A percentile compares a stretch with the other conserved stretches of the same genome.
Conservation (phyloP, 2,329 filamentous ascomycete genomes). For the Neonectria punicea region DNA sequence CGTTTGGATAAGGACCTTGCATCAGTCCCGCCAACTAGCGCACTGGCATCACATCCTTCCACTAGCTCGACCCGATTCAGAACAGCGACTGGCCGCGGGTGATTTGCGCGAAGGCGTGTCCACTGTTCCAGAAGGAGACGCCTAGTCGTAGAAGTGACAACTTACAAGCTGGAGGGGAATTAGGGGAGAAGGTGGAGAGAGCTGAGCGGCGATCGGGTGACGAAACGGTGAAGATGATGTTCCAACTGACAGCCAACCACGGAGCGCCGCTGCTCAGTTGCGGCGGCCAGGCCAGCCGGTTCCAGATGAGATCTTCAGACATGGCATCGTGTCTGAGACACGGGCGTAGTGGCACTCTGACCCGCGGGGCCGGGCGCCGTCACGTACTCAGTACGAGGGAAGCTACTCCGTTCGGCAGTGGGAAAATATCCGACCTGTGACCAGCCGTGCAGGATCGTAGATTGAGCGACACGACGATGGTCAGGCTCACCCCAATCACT, state of each 20-base stretch:
- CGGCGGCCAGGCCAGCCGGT: constrained; percentile 23
- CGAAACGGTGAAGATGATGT: constrained; percentile 23
- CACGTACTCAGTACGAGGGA: constrained; percentile 16
- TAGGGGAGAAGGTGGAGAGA: constrained; percentile 9
- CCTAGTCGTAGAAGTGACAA: constrained; percentile 23
- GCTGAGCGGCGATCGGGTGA: constrained; percentile 26
- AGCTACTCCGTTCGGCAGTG: constrained; percentile 12
- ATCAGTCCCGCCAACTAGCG: constrained; percentile 29
- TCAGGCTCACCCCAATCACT: constrained; percentile 6
- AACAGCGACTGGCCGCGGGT: constrained; percentile 19
- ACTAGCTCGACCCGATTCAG: constrained; percentile 22
- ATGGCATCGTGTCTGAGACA: constrained; percentile 35
- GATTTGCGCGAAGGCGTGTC: constrained; percentile 15
- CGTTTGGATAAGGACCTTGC: constrained; percentile 20
- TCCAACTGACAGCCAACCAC: constrained; percentile 19
- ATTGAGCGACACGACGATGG: constrained; percentile 24
- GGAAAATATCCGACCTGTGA: constrained; percentile 35
- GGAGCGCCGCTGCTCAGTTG: constrained; percentile 20
- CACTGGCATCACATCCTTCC: constrained; percentile 26
- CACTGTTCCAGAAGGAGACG: constrained; percentile 28
- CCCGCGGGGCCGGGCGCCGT: constrained; percentile 30
- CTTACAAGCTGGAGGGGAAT: constrained; percentile 33
- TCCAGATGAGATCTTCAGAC: constrained; percentile 19
- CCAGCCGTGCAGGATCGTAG: constrained; percentile 30
- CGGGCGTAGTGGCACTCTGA: constrained; percentile 26